A percentile compares a stretch with the other conserved stretches of the same genome.
These are phyloP conservation scores for Trichoderma asperelloides DNA, from an alignment of 495 filamentous ascomycete species.

Conservation along the genomic window DNA sequence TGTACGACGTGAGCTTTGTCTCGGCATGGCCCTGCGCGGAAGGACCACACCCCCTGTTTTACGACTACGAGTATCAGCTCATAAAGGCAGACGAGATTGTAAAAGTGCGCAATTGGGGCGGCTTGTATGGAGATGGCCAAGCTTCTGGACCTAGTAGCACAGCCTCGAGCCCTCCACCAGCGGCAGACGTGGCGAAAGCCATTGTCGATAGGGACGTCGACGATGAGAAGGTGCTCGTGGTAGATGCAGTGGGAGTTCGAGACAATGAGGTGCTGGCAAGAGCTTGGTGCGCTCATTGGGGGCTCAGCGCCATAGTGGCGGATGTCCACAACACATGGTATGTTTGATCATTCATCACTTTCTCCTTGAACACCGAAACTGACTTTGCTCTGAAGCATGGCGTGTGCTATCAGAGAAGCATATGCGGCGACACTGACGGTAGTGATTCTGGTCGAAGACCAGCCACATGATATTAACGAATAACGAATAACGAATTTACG, in stretches of 20 bases:
- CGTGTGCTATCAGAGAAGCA: constrained; percentile 61
- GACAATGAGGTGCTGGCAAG: constrained; percentile 68
- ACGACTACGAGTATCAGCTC: constrained; percentile 49
- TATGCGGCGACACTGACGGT: constrained; percentile 62
- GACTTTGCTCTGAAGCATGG: constrained; percentile 37
- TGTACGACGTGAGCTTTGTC: constrained; percentile 58
- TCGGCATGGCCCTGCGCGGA: constrained; percentile 56
- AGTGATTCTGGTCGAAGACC: constrained; percentile 53
- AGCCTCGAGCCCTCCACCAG: constrained; percentile 14
- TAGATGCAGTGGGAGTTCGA: constrained; percentile 58
- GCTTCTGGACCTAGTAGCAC: constrained; percentile 15
- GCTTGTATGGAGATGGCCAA: constrained; percentile 18
- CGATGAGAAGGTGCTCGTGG: constrained; percentile 53
- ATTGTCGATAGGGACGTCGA: constrained; percentile 23
- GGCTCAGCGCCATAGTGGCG: constrained; percentile 55
- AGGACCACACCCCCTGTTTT: constrained; percentile 62
- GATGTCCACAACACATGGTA: constrained; percentile 58
- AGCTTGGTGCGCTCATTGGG: constrained; percentile 66
- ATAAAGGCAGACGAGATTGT: constrained; percentile 52
- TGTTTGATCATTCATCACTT: constrained; percentile 15
- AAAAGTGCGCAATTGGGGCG: constrained; percentile 52
- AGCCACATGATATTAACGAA: constrained; percentile 27
- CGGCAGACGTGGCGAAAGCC: not conserved
- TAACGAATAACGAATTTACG: constrained; percentile 11
- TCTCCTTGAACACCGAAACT: constrained; percentile 12